Conservation (phyloP, 768 basidiomycete species). For the Mycena galopus region DNA sequence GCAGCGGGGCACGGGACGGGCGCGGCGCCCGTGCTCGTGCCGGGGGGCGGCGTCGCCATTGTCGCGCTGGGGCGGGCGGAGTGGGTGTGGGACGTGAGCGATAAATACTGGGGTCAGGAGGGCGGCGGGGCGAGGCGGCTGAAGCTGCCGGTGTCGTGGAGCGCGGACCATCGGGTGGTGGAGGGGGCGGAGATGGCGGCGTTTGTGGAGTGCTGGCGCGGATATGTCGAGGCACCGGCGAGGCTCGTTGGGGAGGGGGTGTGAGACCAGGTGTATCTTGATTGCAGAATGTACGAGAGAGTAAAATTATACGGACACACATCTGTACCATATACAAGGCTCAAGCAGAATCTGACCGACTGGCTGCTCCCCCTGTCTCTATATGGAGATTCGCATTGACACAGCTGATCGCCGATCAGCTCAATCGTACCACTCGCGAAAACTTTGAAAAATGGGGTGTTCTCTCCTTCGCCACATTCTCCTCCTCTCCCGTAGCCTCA, state of each 20-base stretch:
- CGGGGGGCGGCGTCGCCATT: slow-evolving; percentile 71
- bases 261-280: too few relatives aligned
- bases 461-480: neutral
- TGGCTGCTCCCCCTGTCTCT: too few relatives aligned
- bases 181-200: slow-evolving; percentile 92
- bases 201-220: slow-evolving; percentile 89
- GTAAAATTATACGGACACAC: too few relatives aligned
- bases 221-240: slow-evolving; percentile 81
- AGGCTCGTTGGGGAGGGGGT: slow-evolving; percentile 71
- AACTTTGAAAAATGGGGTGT: neutral
- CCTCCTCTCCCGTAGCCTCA: too few relatives aligned
- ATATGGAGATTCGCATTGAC: too few relatives aligned
- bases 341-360: too few relatives aligned
- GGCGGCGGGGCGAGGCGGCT: slow-evolving; percentile 23
- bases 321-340: too few relatives aligned
- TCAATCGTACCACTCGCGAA: too few relatives aligned
- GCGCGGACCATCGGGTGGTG: slow-evolving; percentile 88
- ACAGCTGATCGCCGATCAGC: too few relatives aligned
- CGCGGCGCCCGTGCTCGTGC: slow-evolving; percentile 82
- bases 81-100: slow-evolving; percentile 29
- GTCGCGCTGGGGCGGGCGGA: slow-evolving; percentile 36
- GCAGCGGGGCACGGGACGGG: slow-evolving; percentile 78
- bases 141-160: slow-evolving; percentile 78
- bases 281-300: too few relatives aligned
- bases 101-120: slow-evolving; percentile 38